Evolutionary conservation across 2,329 filamentous ascomycete genomes (phyloP).

Genomic region (Sporothrix dimorphospora): DNA sequence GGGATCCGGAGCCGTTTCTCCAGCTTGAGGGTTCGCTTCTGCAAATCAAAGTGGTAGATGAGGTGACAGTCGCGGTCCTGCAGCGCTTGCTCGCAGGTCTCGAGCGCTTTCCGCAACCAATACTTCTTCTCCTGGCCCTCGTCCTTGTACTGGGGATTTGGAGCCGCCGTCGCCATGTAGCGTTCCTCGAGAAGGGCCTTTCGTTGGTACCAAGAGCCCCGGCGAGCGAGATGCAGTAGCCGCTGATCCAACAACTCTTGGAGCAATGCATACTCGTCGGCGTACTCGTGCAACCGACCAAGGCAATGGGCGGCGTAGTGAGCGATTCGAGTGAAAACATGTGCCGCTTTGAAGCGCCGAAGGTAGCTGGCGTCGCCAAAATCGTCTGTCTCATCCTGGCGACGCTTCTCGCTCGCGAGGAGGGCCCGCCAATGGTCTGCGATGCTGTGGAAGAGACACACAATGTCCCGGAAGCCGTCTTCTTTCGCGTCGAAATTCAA

Average conservation of each 20-base stretch:
- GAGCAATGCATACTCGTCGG: constrained; percentile 73
- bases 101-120: constrained; percentile 76
- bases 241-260: constrained; percentile 76
- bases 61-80: constrained; percentile 88
- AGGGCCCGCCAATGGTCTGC: constrained; percentile 80
- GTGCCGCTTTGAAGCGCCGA: constrained; percentile 84
- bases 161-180: constrained; percentile 73
- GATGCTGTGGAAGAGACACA: constrained; percentile 72
- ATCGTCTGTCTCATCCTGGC: constrained; percentile 76
- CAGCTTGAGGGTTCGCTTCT: constrained; percentile 90
- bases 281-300: constrained; percentile 79
- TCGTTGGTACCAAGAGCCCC: constrained; percentile 93
- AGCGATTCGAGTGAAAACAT: constrained; percentile 90
- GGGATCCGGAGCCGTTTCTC: constrained; percentile 83
- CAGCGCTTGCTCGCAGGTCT: constrained; percentile 83
- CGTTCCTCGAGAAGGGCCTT: constrained; percentile 94
- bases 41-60: constrained; percentile 91
- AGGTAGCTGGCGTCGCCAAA: constrained; percentile 87
- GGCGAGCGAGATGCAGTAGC: constrained; percentile 81
- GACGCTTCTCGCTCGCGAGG: constrained; percentile 72
- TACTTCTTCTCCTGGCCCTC: constrained; percentile 69
- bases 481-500: constrained; percentile 77
- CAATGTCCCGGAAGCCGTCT: constrained; percentile 66
- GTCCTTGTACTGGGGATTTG: constrained; percentile 45
- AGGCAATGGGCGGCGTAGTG: constrained; percentile 83